A percentile compares a stretch with the other conserved stretches of the same genome.
Conservation (phyloP, 2,329 filamentous ascomycete genomes). For the Clonostachys byssicola region DNA sequence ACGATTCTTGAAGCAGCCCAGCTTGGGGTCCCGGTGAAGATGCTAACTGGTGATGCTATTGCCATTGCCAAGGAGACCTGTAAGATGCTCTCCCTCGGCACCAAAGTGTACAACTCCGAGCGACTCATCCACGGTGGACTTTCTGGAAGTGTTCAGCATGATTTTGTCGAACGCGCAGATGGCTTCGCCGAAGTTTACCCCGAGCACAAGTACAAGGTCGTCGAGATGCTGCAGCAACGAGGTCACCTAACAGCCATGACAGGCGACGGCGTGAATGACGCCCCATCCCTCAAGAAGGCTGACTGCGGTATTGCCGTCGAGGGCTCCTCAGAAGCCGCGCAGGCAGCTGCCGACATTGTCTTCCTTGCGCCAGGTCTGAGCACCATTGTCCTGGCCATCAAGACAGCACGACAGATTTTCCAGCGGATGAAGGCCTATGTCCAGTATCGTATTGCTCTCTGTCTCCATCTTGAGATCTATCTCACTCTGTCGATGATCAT, state of each 20-base stretch:
- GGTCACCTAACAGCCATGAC: conserved; percentile 73
- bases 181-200: conserved; percentile 73
- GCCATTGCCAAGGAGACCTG: conserved; percentile 79
- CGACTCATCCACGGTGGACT: conserved; percentile 75
- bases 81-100: conserved; percentile 76
- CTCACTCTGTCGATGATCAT: conserved; percentile 75
- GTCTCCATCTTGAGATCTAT: conserved; percentile 72
- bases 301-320: conserved; percentile 73
- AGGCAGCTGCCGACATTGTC: conserved; percentile 70
- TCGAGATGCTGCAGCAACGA: conserved; percentile 71
- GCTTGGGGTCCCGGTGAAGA: conserved; percentile 75
- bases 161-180: conserved; percentile 71
- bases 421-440: conserved; percentile 77
- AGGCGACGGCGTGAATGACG: conserved; percentile 73
- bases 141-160: conserved; percentile 68
- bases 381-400: conserved; percentile 70
- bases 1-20: conserved; percentile 73
- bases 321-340: conserved; percentile 67
- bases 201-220: conserved; percentile 69
- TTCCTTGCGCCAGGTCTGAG: conserved; percentile 69
- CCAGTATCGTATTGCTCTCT: conserved; percentile 73
- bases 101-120: conserved; percentile 78
- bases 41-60: conserved; percentile 77
- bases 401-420: conserved; percentile 72
- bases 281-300: conserved; percentile 69